Conservation (phyloP, 2,329 filamentous ascomycete species). For the Pseudogymnoascus sp. region DNA sequence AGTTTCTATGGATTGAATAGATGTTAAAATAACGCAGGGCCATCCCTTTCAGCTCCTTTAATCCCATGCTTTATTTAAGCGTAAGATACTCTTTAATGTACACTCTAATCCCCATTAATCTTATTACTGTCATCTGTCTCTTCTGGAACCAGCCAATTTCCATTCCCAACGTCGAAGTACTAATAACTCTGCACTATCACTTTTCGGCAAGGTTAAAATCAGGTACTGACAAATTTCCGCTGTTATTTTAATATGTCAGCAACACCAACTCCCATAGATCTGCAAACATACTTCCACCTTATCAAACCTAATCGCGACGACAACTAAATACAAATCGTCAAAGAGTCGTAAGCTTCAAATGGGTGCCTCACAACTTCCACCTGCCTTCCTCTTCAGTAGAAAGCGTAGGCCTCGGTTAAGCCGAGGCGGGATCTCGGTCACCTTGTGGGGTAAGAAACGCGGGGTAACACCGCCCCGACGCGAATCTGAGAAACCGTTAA, state of each 20-base stretch:
- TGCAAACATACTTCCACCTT: background rate
- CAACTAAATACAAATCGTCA: background rate
- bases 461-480: background rate
- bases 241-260: background rate
- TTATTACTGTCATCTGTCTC: too few relatives aligned
- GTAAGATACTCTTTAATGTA: too few relatives aligned
- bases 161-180: background rate
- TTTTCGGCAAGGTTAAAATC: background rate
- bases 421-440: background rate
- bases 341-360: background rate
- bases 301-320: background rate
- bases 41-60: too few relatives aligned
- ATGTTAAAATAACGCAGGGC: too few relatives aligned
- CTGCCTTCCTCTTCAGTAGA: background rate
- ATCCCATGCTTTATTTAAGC: too few relatives aligned
- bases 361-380: too few relatives aligned
- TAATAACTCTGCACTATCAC: background rate
- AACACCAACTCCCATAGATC: background rate
- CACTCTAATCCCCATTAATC: too few relatives aligned
- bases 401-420: background rate
- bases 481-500: background rate
- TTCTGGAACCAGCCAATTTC: background rate
- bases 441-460: background rate
- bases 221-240: background rate
- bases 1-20: too few relatives aligned